phyloP scores from a whole-genome alignment of 257 asterid genomes.

The Plantago major region DNA sequence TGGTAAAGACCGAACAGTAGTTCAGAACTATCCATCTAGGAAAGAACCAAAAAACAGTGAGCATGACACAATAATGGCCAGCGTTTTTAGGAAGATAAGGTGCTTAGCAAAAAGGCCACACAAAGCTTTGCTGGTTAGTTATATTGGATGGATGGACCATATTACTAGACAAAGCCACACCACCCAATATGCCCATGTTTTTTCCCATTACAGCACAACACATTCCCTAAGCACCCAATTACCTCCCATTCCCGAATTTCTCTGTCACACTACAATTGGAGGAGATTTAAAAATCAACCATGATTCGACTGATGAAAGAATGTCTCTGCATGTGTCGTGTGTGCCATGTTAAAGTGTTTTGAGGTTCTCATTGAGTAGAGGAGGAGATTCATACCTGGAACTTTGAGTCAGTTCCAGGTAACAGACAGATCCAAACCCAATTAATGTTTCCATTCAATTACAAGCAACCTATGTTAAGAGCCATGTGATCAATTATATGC shows the following conservation, averaged over 20 bases:
- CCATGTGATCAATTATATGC: slow-evolving; percentile 29
- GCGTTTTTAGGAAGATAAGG: not conserved
- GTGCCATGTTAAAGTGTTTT: slow-evolving; percentile 22
- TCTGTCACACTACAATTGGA: too few species aligned
- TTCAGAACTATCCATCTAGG: not conserved
- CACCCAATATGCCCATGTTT: slow-evolving; percentile 8
- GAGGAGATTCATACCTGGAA: slow-evolving; percentile 8
- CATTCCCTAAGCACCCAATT: not conserved
- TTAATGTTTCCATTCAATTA: slow-evolving; percentile 16
- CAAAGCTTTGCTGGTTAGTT: not conserved
- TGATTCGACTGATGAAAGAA: too few species aligned
- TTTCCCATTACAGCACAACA: not conserved
- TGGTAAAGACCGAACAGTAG: too few species aligned
- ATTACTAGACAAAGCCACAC: slow-evolving; percentile 1
- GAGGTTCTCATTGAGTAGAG: not conserved
- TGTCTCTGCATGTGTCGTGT: not conserved
- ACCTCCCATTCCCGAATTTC: not conserved
- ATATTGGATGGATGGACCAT: not conserved
- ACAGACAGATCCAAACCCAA: slow-evolving; percentile 17
- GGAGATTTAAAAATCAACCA: too few species aligned
- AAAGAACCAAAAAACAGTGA: not conserved
- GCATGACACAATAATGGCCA: not conserved
- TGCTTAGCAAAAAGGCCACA: not conserved
- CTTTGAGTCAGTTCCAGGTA: slow-evolving; percentile 5
- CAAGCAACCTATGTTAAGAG: slow-evolving; percentile 15